Conservation (phyloP, 176 grass and related monocot species). For the Zea luxurians region DNA sequence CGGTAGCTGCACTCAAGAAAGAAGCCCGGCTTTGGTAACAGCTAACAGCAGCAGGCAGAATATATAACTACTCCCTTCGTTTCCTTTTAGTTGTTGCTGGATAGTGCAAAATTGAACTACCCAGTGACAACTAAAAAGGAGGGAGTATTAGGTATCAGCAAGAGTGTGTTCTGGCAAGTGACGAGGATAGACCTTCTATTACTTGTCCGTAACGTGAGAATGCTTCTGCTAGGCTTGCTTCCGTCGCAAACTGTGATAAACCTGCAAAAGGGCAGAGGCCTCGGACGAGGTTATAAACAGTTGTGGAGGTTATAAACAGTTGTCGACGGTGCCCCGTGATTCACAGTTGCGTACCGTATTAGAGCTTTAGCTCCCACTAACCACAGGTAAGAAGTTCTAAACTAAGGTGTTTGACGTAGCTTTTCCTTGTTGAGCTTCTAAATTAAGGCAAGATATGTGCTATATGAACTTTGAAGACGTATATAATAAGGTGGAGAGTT, state of each 20-base stretch:
- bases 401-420: too few species aligned
- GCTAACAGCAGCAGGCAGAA: constrained; percentile 11
- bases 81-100: too few species aligned
- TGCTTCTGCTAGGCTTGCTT: constrained; percentile 48
- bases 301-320: not conserved
- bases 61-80: too few species aligned
- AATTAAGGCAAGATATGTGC: too few species aligned
- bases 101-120: too few species aligned
- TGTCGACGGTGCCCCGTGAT: not conserved
- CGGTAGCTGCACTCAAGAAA: constrained; percentile 54
- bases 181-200: constrained; percentile 58
- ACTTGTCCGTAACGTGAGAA: constrained; percentile 65
- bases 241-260: constrained; percentile 51
- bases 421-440: too few species aligned
- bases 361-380: not conserved
- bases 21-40: constrained; percentile 19
- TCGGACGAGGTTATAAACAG: not conserved
- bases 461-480: too few species aligned
- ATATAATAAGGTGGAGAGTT: too few species aligned
- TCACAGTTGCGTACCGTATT: not conserved
- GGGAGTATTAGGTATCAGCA: not conserved
- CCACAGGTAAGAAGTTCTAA: not conserved
- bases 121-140: too few species aligned
- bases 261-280: constrained; percentile 33
- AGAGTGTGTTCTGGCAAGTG: not conserved